Base-by-base conservation (phyloP, 257 asterid genomes). In the Ehretia macrophylla region DNA sequence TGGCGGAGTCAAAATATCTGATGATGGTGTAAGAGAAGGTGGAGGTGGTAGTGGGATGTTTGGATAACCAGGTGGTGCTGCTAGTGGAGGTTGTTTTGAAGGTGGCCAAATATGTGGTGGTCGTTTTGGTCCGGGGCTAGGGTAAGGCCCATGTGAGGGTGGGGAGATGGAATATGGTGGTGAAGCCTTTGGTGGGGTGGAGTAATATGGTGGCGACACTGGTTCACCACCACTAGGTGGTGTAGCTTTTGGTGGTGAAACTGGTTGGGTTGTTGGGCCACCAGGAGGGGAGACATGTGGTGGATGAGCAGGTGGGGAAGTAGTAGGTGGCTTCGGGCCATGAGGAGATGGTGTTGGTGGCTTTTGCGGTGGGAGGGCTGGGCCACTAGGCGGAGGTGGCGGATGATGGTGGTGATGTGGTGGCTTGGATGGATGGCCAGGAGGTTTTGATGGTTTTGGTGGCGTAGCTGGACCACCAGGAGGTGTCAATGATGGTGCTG, bases 321-420 rank as follows among this genome's bases (percentile, higher is more conserved):
- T 59, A 0, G 37, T 62, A 0, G 64, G 72, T 10, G 66, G 81
- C n/a, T n/a, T 17, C 71, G 75, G 70, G 8, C 54, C 8, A 18
- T 73, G 76, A 1, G 80, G 80, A 10, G 72, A 60, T 2, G 63
- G 77, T 18, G 59, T 47, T 32, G 67, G 62, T 5, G 70, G n/a
- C 10, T 51, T 49, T 12, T 64, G 51, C 1, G 72, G 72, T 13
- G 78, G 70, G 0, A 65, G 17, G 0, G 56, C 39, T 11, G 75
- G 70, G 9, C 48, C 63, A 0, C 27, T 39, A 0, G 81, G 65
- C 8, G 74, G 55, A 14, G 72, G 18, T 44, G 68, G 54, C 8
- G 46, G 27, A 16, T 20, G 9, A 14, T 56, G 53, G 22, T 20
- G 67, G 62, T 11, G 66, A 11, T n/a, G 47, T 27, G 56, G 32